Evolutionary conservation across 176 grass and related monocot species (phyloP).

Genomic region (Triticum urartu): DNA sequence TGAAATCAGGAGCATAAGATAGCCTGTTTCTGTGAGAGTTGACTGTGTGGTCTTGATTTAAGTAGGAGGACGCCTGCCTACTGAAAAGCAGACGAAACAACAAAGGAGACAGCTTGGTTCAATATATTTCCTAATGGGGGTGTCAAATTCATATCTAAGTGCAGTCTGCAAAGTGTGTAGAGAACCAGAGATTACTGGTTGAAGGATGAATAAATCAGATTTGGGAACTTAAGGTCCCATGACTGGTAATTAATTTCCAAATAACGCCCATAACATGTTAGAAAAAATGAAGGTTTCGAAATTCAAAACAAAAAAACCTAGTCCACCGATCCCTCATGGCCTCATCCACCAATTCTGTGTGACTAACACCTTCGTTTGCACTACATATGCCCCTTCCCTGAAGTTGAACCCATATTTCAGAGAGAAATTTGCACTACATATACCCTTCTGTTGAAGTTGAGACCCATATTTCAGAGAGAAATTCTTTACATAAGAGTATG

Average conservation of each 20-base stretch:
- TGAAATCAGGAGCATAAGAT: neutral
- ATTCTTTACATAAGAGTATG: neutral
- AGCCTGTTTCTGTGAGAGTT: neutral
- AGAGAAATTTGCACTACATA: neutral
- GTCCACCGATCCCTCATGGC: neutral
- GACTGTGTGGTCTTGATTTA: conserved; percentile 1
- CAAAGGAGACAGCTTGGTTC: neutral
- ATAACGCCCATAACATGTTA: neutral
- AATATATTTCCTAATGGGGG: neutral
- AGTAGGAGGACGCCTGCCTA: neutral
- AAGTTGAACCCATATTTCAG: neutral
- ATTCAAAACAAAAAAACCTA: neutral
- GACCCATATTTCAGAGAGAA: neutral
- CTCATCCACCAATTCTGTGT: neutral
- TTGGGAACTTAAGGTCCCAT: neutral
- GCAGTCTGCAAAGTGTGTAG: neutral
- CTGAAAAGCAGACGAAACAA: neutral
- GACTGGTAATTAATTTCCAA: conserved; percentile 1
- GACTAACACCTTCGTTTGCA: neutral
- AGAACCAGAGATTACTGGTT: neutral
- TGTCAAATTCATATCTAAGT: neutral
- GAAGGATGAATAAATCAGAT: neutral
- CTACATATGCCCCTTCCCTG: neutral
- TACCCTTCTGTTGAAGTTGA: neutral
- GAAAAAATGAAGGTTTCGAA: neutral